Conservation (phyloP, 208 protist genomes). For the Leishmania aethiopica region DNA sequence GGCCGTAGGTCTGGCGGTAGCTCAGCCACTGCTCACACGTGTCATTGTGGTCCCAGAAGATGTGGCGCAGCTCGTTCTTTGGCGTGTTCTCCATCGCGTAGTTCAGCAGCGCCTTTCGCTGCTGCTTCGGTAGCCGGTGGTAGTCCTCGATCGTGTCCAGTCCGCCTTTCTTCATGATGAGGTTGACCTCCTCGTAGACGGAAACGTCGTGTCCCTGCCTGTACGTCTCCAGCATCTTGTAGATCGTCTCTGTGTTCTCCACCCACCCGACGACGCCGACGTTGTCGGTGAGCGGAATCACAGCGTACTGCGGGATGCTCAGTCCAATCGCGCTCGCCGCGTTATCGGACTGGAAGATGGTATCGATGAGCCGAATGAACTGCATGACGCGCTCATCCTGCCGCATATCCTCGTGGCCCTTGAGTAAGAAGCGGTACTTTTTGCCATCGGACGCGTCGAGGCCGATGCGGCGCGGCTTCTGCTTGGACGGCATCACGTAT, state of each 20-base stretch:
- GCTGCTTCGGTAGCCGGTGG: constrained; percentile 72
- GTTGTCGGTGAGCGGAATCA: constrained; percentile 99
- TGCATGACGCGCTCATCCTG: constrained; percentile 99
- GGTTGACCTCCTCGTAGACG: constrained; percentile 88
- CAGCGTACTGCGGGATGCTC: constrained; percentile 95
- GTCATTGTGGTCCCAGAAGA: constrained; percentile 97
- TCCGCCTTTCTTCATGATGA: constrained; percentile 74
- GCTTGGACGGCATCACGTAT: constrained; percentile 99
- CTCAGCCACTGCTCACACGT: constrained; percentile 99
- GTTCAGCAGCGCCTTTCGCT: constrained; percentile 90
- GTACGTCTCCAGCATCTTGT: constrained; percentile 89
- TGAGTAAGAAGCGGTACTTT: constrained; percentile 98
- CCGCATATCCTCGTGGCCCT: constrained; percentile 98
- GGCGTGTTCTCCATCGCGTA: constrained; percentile 94
- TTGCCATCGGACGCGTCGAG: constrained; percentile 96
- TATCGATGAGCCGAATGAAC: constrained; percentile 99
- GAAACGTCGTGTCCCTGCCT: constrained; percentile 68
- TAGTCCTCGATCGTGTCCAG: constrained; percentile 87
- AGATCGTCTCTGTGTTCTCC: constrained; percentile 97
- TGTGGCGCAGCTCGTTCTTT: constrained; percentile 95
- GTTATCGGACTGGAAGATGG: constrained; percentile 94
- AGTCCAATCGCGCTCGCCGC: constrained; percentile 87
- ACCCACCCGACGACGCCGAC: constrained; percentile 99
- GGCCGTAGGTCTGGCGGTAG: constrained; percentile 98
- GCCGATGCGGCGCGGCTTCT: constrained; percentile 98